phyloP scores from a whole-genome alignment of 805 yeast species.

The Cyberlindnera amylophila region DNA sequence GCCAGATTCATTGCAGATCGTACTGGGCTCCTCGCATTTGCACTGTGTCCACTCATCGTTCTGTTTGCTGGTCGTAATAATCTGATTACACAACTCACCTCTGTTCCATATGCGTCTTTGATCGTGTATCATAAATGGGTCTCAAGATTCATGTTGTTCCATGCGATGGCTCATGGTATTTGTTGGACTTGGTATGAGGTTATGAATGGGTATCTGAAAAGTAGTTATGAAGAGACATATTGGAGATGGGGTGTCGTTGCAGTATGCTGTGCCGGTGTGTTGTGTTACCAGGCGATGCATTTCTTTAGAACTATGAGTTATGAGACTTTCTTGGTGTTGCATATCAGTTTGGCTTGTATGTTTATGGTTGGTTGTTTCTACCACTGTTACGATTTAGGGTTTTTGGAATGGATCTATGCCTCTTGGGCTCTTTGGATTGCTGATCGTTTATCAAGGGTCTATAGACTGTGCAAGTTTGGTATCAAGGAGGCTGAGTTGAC shows the following conservation, averaged over 20 bases:
- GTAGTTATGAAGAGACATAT: slow-evolving; percentile 10
- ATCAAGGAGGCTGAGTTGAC: slow-evolving; percentile 22
- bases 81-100: slow-evolving; percentile 54
- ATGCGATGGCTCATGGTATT: slow-evolving; percentile 18
- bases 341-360: slow-evolving; percentile 49
- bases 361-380: slow-evolving; percentile 55
- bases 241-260: slow-evolving; percentile 42
- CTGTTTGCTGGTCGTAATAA: slow-evolving; percentile 72
- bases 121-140: slow-evolving; percentile 64
- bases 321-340: slow-evolving; percentile 58
- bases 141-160: slow-evolving; percentile 38
- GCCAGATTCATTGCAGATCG: slow-evolving; percentile 16
- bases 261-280: slow-evolving; percentile 35
- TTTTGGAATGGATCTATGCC: slow-evolving; percentile 50
- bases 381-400: slow-evolving; percentile 52
- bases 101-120: slow-evolving; percentile 60
- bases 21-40: slow-evolving; percentile 26
- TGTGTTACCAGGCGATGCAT: slow-evolving; percentile 46
- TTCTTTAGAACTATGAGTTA: slow-evolving; percentile 50
- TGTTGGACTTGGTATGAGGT: slow-evolving; percentile 17
- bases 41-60: slow-evolving; percentile 47
- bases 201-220: background rate
- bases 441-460: slow-evolving; percentile 46
- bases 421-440: slow-evolving; percentile 21
- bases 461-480: slow-evolving; percentile 30